Evolutionary conservation across 73 alveolate species (phyloP), one percentile per base, ranked within the genome.

Genomic region (Breviolum minutum): DNA sequence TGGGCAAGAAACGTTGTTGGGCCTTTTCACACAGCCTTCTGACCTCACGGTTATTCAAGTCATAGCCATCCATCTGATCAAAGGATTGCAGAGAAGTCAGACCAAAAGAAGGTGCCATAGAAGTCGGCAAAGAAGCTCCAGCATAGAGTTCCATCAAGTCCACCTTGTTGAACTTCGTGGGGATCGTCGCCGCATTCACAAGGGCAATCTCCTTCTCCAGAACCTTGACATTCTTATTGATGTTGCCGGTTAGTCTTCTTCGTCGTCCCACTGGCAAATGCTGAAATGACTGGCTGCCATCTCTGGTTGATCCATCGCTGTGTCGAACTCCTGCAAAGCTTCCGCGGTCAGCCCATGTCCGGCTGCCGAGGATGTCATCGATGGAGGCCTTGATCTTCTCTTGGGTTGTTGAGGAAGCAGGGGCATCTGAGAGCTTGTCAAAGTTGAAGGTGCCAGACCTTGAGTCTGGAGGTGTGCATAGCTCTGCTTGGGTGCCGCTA

Each of bases 361-460:
- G 7, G 90, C 90, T 3, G 90, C 90, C 90, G 71, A 48, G 29
- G 90, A 81, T 40, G 90, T 81, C 90, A 81, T 48, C 30, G 90
- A 81, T 8, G 90, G 63, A 16, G 90, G 48, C 29, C 89, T 80
- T 27, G 89, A 80, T 48, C 89, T 80, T 27, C 10, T 27, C 85
- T 61, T 10, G 63, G 10, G 63, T 76, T 27, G 63, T 76, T 27
- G 63, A n/a, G n/a, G 60, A 24, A 8, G 8, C 19, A 20, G n/a
- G n/a, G 85, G 63, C 30, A n/a, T 19, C 22, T 16, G 63, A 2
- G 60, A 8, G 63, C 10, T 0, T 24, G 63, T 13, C 14, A 24
- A n/a, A 61, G 63, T 48, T 8, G 81, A 1, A 48, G 40, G 30
- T 30, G 1, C 62, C 30, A 27, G 2, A 0, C 8, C 89, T 32